Evolutionary conservation across 352 stramenopile genomes (phyloP).

Genomic region (Phytophthora aleatoria): DNA sequence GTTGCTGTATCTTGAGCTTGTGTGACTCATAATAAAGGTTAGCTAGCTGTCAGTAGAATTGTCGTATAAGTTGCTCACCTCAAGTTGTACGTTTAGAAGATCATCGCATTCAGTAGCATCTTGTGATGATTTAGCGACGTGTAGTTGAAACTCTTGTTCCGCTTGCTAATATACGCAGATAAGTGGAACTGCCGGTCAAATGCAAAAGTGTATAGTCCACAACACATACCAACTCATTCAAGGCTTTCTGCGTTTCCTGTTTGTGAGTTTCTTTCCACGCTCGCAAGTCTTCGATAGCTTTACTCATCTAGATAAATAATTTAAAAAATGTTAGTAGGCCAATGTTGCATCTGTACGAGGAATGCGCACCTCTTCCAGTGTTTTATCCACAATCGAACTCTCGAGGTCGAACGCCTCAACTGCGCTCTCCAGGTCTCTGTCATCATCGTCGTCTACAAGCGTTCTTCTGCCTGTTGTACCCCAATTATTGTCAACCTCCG

Average conservation of each 20-base stretch:
- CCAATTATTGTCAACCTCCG: constrained; percentile 23
- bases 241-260: constrained; percentile 28
- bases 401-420: constrained; percentile 42
- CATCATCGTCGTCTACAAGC: constrained; percentile 39
- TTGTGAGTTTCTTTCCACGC: constrained; percentile 46
- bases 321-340: neutral
- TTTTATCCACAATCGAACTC: constrained; percentile 38
- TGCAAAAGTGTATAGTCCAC: no score
- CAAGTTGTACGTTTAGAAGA: constrained; percentile 12
- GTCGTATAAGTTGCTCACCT: constrained; percentile 4
- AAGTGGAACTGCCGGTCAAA: neutral
- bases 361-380: constrained; percentile 42
- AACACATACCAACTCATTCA: constrained; percentile 38
- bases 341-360: neutral
- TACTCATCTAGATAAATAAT: constrained; percentile 41
- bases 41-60: neutral
- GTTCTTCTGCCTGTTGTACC: constrained; percentile 7
- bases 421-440: constrained; percentile 45
- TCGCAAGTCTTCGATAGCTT: constrained; percentile 44
- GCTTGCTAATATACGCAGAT: constrained; percentile 2
- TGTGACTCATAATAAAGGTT: neutral
- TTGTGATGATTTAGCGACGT: neutral
- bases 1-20: constrained; percentile 26
- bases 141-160: constrained; percentile 6
- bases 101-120: constrained; percentile 8